These are phyloP conservation scores for Psilocybe azurescens DNA, from an alignment of 768 basidiomycete species.

Conservation along the genomic window DNA sequence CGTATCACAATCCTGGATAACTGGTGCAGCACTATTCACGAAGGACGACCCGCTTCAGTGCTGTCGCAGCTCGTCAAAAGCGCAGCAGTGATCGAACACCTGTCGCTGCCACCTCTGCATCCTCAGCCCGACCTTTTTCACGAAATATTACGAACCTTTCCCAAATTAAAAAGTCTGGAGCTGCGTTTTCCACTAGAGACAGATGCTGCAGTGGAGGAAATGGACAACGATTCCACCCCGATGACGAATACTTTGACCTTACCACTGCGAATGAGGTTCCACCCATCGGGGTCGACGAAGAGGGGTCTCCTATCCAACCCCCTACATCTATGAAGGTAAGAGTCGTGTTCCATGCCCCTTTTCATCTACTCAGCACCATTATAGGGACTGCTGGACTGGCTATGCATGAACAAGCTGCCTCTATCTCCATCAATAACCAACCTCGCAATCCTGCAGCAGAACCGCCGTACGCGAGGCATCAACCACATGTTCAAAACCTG, in stretches of 20 bases:
- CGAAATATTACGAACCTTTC: neutral
- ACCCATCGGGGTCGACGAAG: neutral
- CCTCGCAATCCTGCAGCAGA: neutral
- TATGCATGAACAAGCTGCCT: conserved; percentile 5
- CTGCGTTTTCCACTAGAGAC: neutral
- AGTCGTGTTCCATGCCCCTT: neutral
- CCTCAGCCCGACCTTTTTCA: conserved; percentile 4
- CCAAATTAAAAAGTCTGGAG: neutral
- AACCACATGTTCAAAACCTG: conserved; percentile 1
- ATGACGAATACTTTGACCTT: neutral
- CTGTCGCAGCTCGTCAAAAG: neutral
- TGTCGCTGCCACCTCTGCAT: neutral
- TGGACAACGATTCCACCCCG: neutral
- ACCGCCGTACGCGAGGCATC: neutral
- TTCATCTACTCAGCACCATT: neutral
- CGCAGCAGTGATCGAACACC: neutral
- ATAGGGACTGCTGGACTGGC: conserved; percentile 7
- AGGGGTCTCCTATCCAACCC: neutral
- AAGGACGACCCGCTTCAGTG: neutral
- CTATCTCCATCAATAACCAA: neutral
- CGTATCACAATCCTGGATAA: neutral
- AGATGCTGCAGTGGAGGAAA: neutral
- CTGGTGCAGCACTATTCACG: neutral
- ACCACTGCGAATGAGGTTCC: neutral
- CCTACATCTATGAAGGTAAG: conserved; percentile 4